These are phyloP conservation scores for Venturia carpophila DNA, from an alignment of 2,329 filamentous ascomycete genomes.

Conservation along the genomic window DNA sequence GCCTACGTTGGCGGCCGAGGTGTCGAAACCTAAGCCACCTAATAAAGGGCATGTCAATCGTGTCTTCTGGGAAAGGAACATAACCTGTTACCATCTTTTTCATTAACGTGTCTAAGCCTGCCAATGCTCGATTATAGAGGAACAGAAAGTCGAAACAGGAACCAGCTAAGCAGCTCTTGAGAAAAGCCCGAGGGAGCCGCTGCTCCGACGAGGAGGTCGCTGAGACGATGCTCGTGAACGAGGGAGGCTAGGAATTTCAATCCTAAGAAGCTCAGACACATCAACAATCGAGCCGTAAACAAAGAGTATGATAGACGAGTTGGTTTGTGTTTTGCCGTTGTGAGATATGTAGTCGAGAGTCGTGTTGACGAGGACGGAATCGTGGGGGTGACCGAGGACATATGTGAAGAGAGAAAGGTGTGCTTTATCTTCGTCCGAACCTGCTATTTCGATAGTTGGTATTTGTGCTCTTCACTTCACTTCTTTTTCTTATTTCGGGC, in stretches of 20 bases:
- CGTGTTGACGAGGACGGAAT: slow-evolving; percentile 3
- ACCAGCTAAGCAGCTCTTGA: background rate
- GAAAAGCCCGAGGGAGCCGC: background rate
- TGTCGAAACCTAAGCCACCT: slow-evolving; percentile 8
- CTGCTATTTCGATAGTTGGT: slow-evolving; percentile 45
- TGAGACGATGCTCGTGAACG: slow-evolving; percentile 10
- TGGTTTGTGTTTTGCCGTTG: slow-evolving; percentile 12
- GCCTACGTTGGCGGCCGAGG: background rate
- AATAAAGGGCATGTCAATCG: slow-evolving; percentile 7
- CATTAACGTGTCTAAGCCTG: slow-evolving; percentile 10
- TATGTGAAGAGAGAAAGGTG: slow-evolving; percentile 16
- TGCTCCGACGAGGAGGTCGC: slow-evolving; percentile 8
- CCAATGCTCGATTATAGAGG: slow-evolving; percentile 4
- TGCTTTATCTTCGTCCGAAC: slow-evolving; percentile 21
- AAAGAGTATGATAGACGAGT: slow-evolving; percentile 9
- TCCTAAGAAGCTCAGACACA: slow-evolving; percentile 11
- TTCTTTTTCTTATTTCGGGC: slow-evolving; percentile 44
- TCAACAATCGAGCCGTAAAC: slow-evolving; percentile 12
- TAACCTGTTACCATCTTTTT: slow-evolving; percentile 7
- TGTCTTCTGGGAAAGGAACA: slow-evolving; percentile 1
- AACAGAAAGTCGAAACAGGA: slow-evolving; percentile 2
- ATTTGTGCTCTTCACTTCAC: slow-evolving; percentile 25
- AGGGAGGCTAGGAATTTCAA: slow-evolving; percentile 7
- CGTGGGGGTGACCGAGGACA: slow-evolving; percentile 12
- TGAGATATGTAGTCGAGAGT: slow-evolving; percentile 3